Evolutionary conservation across 495 filamentous ascomycete genomes (phyloP).

Genomic region (Podospora conica): DNA sequence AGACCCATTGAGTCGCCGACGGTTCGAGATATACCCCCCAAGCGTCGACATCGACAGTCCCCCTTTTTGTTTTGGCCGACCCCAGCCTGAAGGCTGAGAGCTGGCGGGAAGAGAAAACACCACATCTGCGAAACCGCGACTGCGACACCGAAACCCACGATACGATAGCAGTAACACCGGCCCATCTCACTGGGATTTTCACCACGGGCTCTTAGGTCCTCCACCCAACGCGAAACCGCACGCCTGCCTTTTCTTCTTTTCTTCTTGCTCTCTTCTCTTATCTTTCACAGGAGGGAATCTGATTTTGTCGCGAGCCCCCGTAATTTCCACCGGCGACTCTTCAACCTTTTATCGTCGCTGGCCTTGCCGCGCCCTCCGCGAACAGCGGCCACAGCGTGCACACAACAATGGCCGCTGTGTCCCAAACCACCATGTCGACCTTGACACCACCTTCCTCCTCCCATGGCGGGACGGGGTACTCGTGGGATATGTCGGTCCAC

Average conservation of each 20-base stretch:
- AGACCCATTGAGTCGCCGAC: not conserved
- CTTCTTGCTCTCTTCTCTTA: constrained; percentile 3
- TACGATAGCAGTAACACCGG: not conserved
- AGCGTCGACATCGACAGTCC: not conserved
- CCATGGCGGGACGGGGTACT: constrained; percentile 38
- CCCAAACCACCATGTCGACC: constrained; percentile 42
- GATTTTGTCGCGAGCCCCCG: constrained; percentile 1
- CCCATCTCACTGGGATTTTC: not conserved
- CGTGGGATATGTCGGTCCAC: constrained; percentile 47
- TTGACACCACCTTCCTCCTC: constrained; percentile 48
- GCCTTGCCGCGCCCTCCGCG: constrained; percentile 1
- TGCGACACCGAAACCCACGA: not conserved
- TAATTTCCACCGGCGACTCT: constrained; percentile 8
- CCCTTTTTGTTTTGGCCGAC: not conserved
- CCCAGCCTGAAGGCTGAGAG: not conserved
- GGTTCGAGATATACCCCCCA: not conserved
- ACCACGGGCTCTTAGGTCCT: not conserved
- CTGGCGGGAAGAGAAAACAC: not conserved
- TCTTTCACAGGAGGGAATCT: not conserved
- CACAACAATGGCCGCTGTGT: constrained; percentile 47
- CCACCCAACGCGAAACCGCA: not conserved
- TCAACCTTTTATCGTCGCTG: not conserved
- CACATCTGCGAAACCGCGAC: not conserved
- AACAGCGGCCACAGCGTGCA: constrained; percentile 14
- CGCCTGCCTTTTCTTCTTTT: not conserved